Base-by-base conservation (phyloP, 2,329 filamentous ascomycete species). In the Aspergillus japonicus region DNA sequence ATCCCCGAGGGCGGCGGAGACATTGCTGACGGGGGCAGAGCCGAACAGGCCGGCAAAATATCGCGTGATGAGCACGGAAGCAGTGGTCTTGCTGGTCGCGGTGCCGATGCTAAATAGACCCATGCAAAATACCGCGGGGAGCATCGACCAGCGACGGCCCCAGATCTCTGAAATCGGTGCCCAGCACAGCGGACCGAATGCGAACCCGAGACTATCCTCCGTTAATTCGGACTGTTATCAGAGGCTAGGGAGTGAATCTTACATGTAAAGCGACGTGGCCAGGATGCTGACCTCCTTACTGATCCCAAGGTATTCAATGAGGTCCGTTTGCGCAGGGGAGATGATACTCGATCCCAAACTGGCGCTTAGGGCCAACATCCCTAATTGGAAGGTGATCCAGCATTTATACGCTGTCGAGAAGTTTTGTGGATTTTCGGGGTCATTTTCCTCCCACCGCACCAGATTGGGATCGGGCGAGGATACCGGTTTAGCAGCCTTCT, bases 331-430 rank as follows among this genome's bases (percentile, higher is more conserved):
- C 1, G 80, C 83, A 0, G 82, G 79, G 2, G 81, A 72, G 31
- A 82, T 80, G 57, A 85, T 82, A 23, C 79, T 81, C 5, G 80
- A 81, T 6, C 80, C 82, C 50, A 83, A 66, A 60, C 77, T 80
- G 19, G 79, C 81, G 11, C 75, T 71, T 24, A 84, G 66, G 2
- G 83, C 82, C 19, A 84, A 70, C 72, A 83, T 73, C 23, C 80
- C 77, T 31, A 85, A 66, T 55, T 81, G 75, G 21, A 82, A 73
- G 0, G 81, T 83, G 53, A 83, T 72, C 71, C 75, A 82, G 47
- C 70, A 73, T 68, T 82, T 83, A 62, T 80, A 78, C 3, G 53
- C 48, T 6, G 69, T 65, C 0, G 71, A 69, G 73, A 78, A 84
- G 62, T 82, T 82, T 52, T 76, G 73, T 0, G 83, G 83, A 60